Percentiles rank a stretch among this genome's conserved stretches.
These are phyloP conservation scores for Phragmites australis DNA, from an alignment of 176 grass and related monocot genomes.

Conservation along the genomic window DNA sequence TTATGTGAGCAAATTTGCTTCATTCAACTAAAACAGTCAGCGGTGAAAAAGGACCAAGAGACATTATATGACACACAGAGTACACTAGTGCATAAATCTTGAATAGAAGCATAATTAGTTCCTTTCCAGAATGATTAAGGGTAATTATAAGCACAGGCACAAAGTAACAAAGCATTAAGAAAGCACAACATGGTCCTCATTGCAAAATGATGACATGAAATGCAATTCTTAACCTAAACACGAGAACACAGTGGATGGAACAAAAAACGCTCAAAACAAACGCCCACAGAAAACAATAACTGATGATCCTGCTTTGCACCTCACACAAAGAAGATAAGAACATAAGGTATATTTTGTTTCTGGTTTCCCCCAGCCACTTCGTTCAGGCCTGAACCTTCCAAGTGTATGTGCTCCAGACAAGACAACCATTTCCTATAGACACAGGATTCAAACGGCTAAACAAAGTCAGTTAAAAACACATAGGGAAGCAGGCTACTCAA, in stretches of 20 bases:
- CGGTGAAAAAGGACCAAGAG: not conserved
- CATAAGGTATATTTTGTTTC: conserved; percentile 96
- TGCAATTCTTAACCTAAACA: not conserved
- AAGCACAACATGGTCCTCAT: not conserved
- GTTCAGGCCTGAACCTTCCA: conserved; percentile 83
- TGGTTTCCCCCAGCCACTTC: conserved; percentile 98
- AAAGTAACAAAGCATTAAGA: conserved; percentile 11
- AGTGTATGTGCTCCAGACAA: conserved; percentile 98
- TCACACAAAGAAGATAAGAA: conserved; percentile 33
- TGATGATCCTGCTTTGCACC: not conserved
- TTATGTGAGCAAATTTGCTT: not conserved
- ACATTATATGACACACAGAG: not conserved
- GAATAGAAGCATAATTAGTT: conserved; percentile 22
- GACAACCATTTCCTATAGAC: conserved; percentile 86
- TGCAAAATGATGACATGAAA: conserved; percentile 23
- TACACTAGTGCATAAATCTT: not conserved
- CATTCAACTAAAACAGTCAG: not conserved
- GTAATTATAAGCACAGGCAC: not conserved
- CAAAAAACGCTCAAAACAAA: not conserved
- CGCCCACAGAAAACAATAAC: not conserved
- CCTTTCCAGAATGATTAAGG: not conserved
- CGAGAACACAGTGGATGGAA: not conserved
- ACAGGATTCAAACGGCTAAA: conserved; percentile 33
- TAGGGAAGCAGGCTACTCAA: not conserved
- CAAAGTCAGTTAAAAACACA: conserved; percentile 15